Conservation (phyloP, 768 basidiomycete genomes). For the Hericium alpestre region DNA sequence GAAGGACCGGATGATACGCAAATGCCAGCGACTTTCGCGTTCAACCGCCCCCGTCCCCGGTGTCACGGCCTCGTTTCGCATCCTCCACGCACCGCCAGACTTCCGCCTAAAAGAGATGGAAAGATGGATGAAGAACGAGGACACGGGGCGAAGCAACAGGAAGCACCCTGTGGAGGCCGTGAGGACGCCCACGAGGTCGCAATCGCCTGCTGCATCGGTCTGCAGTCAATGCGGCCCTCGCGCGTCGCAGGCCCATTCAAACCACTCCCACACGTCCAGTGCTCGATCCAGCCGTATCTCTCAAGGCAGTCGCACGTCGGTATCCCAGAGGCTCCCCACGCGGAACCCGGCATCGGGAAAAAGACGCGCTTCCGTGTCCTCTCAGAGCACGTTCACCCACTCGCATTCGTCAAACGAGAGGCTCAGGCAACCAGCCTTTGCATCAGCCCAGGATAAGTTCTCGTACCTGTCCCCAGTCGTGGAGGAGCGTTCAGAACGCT, state of each 20-base stretch:
- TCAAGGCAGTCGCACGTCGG: not conserved
- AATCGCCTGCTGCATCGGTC: constrained; percentile 3
- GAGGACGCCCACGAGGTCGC: constrained; percentile 23
- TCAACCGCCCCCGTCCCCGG: constrained; percentile 28
- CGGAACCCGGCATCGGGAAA: not conserved
- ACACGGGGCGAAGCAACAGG: not conserved
- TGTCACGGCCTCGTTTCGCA: constrained; percentile 43
- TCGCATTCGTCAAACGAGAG: constrained; percentile 8
- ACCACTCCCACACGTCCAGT: constrained; percentile 12
- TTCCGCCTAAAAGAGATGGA: constrained; percentile 75
- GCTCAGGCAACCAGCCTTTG: constrained; percentile 2
- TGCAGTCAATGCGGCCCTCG: not conserved
- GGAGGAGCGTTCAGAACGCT: constrained; percentile 1
- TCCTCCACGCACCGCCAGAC: constrained; percentile 57
- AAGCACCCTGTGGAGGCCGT: constrained; percentile 2
- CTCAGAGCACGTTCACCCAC: constrained; percentile 11
- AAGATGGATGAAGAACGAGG: constrained; percentile 56
- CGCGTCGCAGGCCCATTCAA: not conserved
- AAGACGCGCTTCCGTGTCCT: constrained; percentile 8
- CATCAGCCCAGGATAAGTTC: not conserved
- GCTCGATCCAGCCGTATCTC: constrained; percentile 6
- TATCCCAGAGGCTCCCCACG: constrained; percentile 1
- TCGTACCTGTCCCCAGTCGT: constrained; percentile 11
- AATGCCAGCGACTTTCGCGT: constrained; percentile 56
- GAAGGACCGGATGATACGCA: constrained; percentile 76